A percentile compares a stretch with the other conserved stretches of the same genome.
Evolutionary conservation across 2,329 filamentous ascomycete species (phyloP).

Genomic region (Sporothrix luriei): DNA sequence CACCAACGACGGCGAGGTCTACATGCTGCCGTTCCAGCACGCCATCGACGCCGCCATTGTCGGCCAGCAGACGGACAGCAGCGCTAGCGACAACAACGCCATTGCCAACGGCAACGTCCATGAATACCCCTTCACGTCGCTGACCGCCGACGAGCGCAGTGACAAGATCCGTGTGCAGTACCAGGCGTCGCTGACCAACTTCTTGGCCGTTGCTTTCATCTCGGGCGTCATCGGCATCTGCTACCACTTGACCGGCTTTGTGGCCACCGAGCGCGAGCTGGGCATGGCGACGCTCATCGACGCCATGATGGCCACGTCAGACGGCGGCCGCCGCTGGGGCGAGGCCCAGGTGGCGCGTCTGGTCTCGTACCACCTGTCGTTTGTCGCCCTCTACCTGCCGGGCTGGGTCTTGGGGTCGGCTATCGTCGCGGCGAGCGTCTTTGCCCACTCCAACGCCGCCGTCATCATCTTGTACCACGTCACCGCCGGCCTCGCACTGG

Average conservation of each 20-base stretch:
- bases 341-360: slow-evolving; percentile 77
- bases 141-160: slow-evolving; percentile 67
- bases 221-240: slow-evolving; percentile 77
- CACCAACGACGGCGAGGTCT: slow-evolving; percentile 75
- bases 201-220: slow-evolving; percentile 77
- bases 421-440: slow-evolving; percentile 66
- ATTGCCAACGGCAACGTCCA: slow-evolving; percentile 42
- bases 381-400: slow-evolving; percentile 76
- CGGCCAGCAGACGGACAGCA: slow-evolving; percentile 42
- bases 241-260: slow-evolving; percentile 84
- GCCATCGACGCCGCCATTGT: slow-evolving; percentile 76
- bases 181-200: slow-evolving; percentile 72
- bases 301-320: slow-evolving; percentile 77
- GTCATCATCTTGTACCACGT: slow-evolving; percentile 76
- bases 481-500: slow-evolving; percentile 72
- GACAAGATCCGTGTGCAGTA: slow-evolving; percentile 68
- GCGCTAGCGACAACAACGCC: slow-evolving; percentile 46
- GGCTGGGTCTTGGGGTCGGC: slow-evolving; percentile 78
- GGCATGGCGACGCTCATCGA: slow-evolving; percentile 89
- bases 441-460: slow-evolving; percentile 61
- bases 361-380: slow-evolving; percentile 76
- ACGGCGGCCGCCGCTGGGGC: slow-evolving; percentile 60
- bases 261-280: slow-evolving; percentile 81
- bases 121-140: slow-evolving; percentile 76
- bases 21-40: slow-evolving; percentile 73